These are phyloP conservation scores for Pelargonium australe DNA, from an alignment of 441 rosid species.

Conservation along the genomic window DNA sequence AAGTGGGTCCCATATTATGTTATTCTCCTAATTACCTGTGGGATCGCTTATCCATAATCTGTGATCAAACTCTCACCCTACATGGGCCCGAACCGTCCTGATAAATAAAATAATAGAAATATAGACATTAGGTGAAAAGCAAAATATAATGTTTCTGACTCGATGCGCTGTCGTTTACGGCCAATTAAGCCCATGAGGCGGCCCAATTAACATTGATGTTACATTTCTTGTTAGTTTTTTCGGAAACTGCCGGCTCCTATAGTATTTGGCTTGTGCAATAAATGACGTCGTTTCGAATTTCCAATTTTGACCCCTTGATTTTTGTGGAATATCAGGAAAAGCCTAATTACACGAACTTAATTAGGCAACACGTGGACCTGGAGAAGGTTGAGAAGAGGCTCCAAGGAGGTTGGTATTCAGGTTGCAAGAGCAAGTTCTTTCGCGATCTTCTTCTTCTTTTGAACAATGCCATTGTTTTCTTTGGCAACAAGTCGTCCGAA, in stretches of 20 bases:
- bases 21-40: background rate
- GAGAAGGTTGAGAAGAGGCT: background rate
- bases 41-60: background rate
- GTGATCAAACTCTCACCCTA: background rate
- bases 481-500: background rate
- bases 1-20: background rate
- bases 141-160: background rate
- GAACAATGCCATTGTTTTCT: conserved; percentile 7
- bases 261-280: no score
- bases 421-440: background rate
- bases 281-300: background rate
- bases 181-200: background rate
- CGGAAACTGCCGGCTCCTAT: no score
- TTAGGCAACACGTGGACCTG: background rate
- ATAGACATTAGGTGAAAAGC: background rate
- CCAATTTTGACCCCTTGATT: background rate
- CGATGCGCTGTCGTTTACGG: background rate
- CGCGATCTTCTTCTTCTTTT: background rate
- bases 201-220: no score
- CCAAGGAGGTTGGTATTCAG: conserved; percentile 1
- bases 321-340: background rate
- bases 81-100: background rate
- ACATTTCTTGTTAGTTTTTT: no score
- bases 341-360: background rate
- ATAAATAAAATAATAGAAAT: background rate